Percentiles rank a stretch among this genome's conserved stretches.
Evolutionary conservation across 331 rosid genomes (phyloP).

Genomic region (Phaseolus coccineus): DNA sequence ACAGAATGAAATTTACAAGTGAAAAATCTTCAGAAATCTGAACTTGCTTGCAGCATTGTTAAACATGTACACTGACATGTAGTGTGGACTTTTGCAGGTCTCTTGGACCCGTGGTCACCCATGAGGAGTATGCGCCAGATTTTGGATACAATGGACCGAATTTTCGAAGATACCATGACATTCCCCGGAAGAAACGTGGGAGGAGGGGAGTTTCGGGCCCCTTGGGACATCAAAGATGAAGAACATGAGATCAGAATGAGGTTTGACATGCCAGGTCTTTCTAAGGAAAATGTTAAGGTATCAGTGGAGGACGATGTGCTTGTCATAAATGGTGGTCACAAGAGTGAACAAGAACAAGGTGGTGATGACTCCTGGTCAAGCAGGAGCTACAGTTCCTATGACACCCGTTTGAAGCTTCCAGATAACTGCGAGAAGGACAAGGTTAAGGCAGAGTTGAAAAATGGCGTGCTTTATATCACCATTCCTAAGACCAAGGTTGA

Average conservation of each 20-base stretch:
- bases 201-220: conserved; percentile 60
- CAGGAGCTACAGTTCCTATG: conserved; percentile 58
- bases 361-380: conserved; percentile 56
- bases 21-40: background rate
- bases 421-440: conserved; percentile 70
- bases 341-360: conserved; percentile 58
- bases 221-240: conserved; percentile 80
- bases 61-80: conserved; percentile 15
- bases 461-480: conserved; percentile 81
- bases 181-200: conserved; percentile 54
- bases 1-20: background rate
- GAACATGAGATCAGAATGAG: conserved; percentile 74
- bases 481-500: conserved; percentile 75
- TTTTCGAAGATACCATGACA: conserved; percentile 65
- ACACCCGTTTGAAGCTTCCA: conserved; percentile 74
- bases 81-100: conserved; percentile 47
- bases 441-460: conserved; percentile 77
- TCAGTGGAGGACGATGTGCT: conserved; percentile 71
- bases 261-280: conserved; percentile 89
- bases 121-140: conserved; percentile 84
- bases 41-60: conserved; percentile 7
- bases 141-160: conserved; percentile 75
- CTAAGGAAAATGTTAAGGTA: conserved; percentile 78
- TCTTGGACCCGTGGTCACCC: conserved; percentile 78
- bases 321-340: conserved; percentile 60